Conservation (phyloP, 495 filamentous ascomycete species). For the Daldinia concentrica region DNA sequence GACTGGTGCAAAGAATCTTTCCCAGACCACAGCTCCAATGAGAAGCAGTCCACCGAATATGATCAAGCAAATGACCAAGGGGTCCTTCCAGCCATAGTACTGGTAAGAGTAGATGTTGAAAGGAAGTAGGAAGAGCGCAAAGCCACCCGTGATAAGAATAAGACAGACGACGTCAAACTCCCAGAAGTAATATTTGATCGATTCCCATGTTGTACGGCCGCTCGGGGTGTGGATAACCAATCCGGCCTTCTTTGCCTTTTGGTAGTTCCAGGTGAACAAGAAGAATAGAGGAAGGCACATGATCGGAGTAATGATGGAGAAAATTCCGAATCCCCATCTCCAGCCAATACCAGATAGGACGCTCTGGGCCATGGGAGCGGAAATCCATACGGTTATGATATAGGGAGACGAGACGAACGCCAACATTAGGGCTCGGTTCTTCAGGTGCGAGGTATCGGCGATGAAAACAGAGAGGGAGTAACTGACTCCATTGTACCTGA, state of each 20-base stretch:
- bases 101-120: slow-evolving; percentile 64
- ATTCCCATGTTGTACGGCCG: slow-evolving; percentile 59
- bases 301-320: slow-evolving; percentile 66
- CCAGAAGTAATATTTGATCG: slow-evolving; percentile 62
- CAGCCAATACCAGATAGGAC: slow-evolving; percentile 60
- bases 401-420: slow-evolving; percentile 72
- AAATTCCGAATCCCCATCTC: slow-evolving; percentile 72
- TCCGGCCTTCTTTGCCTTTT: slow-evolving; percentile 58
- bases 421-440: slow-evolving; percentile 69
- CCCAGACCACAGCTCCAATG: slow-evolving; percentile 64
- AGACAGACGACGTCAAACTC: slow-evolving; percentile 68
- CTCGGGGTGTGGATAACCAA: slow-evolving; percentile 55
- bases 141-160: slow-evolving; percentile 62
- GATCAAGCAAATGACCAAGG: slow-evolving; percentile 65
- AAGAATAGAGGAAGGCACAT: slow-evolving; percentile 63
- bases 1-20: slow-evolving; percentile 63
- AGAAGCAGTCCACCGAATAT: slow-evolving; percentile 64
- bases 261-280: slow-evolving; percentile 63
- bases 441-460: slow-evolving; percentile 71
- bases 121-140: slow-evolving; percentile 69
- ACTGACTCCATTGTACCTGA: slow-evolving; percentile 64
- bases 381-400: slow-evolving; percentile 68
- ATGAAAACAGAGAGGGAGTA: slow-evolving; percentile 69
- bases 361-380: slow-evolving; percentile 55
- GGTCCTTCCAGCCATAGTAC: slow-evolving; percentile 59